Conservation (phyloP, 352 stramenopile genomes). For the Blastocystis sp. region DNA sequence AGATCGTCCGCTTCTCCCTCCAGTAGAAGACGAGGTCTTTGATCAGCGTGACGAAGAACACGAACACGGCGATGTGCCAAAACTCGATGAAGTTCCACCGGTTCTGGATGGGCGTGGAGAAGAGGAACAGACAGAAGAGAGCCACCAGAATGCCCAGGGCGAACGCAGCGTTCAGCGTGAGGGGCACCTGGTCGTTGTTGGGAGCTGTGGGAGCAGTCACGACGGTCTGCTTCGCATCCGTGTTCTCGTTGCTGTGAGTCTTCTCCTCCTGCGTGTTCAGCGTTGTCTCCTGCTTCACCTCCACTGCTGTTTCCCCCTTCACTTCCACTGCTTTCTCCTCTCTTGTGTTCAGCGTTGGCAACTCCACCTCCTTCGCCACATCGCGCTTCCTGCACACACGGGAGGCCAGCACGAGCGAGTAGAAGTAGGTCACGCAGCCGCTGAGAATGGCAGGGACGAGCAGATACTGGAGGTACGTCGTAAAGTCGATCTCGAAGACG, state of each 20-base stretch:
- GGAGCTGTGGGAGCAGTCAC: no score
- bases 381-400: no score
- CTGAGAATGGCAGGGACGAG: constrained; percentile 36
- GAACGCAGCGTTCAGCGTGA: neutral
- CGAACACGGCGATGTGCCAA: constrained; percentile 56
- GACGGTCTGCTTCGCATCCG: neutral
- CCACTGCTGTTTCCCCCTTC: neutral
- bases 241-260: neutral
- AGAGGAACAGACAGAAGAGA: constrained; percentile 45
- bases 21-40: constrained; percentile 54
- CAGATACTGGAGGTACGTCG: constrained; percentile 49
- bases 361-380: neutral
- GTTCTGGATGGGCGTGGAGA: constrained; percentile 41
- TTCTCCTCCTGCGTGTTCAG: neutral
- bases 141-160: neutral
- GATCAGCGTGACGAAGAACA: constrained; percentile 39
- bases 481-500: constrained; percentile 54
- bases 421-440: constrained; percentile 22
- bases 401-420: neutral
- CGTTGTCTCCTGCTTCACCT: neutral
- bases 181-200: neutral
- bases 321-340: neutral
- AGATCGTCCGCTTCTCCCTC: neutral
- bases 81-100: constrained; percentile 12
- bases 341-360: neutral